These are phyloP conservation scores for Kurtzmaniella fragi DNA, from an alignment of 805 yeast genomes.

Conservation along the genomic window DNA sequence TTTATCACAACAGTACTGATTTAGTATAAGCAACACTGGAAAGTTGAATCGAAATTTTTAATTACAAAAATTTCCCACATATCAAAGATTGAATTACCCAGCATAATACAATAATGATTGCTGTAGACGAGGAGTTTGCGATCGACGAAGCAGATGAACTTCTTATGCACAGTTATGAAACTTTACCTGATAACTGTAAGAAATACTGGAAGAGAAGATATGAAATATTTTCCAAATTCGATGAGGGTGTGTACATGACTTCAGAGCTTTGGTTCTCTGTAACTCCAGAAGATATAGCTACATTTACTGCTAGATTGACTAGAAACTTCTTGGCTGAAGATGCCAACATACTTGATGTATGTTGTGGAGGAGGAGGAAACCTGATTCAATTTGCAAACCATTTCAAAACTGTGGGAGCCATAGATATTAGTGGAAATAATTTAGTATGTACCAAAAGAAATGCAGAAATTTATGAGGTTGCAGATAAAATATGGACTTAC, in stretches of 20 bases:
- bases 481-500: conserved; percentile 44
- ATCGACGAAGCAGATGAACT: conserved; percentile 22
- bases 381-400: conserved; percentile 64
- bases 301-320: conserved; percentile 50
- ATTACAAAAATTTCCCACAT: no score
- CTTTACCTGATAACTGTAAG: conserved; percentile 35
- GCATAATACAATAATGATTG: no score
- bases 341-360: conserved; percentile 53
- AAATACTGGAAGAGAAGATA: conserved; percentile 66
- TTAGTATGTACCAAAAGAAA: conserved; percentile 65
- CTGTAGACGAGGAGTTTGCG: conserved; percentile 4
- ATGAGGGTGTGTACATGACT: conserved; percentile 65
- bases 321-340: conserved; percentile 48
- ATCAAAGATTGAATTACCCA: no score
- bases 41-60: no score
- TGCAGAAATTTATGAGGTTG: conserved; percentile 56
- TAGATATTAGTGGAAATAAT: conserved; percentile 58
- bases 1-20: no score
- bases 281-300: conserved; percentile 75
- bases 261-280: conserved; percentile 82
- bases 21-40: no score
- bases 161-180: conserved; percentile 31
- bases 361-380: conserved; percentile 89
- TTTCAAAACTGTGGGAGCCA: conserved; percentile 54
- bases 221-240: conserved; percentile 55